Evolutionary conservation across 179 eudicot genomes (phyloP).

Genomic region (Actinidia arguta): DNA sequence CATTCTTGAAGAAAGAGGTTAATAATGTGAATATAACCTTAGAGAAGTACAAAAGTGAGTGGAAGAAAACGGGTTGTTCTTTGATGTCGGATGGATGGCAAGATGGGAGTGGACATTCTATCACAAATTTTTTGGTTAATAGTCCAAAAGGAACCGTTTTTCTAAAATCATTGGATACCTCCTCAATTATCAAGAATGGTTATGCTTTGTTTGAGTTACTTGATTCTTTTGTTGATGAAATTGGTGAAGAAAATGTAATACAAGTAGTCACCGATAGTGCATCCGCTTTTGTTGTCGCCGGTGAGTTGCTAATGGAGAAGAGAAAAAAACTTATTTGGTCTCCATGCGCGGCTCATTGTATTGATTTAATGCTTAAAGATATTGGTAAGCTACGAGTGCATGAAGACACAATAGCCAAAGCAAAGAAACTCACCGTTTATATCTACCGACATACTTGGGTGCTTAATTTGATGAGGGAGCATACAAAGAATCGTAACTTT

Average conservation of each 20-base stretch:
- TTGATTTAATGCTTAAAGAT: not conserved
- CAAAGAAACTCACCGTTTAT: not conserved
- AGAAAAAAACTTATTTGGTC: not conserved
- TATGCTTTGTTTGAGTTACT: not conserved
- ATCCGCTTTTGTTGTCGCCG: not conserved
- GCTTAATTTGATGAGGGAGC: not conserved
- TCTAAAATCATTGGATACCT: not conserved
- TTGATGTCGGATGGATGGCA: conserved; percentile 5
- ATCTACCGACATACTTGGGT: not conserved
- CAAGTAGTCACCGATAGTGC: conserved; percentile 12
- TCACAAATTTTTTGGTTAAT: not conserved
- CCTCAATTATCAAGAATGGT: not conserved
- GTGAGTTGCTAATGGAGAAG: not conserved
- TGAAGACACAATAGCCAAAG: not conserved
- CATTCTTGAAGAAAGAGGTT: conserved; percentile 2
- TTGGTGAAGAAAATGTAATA: not conserved
- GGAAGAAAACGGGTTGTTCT: not conserved
- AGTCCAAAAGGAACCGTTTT: not conserved
- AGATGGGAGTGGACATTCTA: not conserved
- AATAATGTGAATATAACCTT: not conserved
- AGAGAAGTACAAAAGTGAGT: not conserved
- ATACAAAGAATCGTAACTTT: not conserved
- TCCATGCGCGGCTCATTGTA: conserved; percentile 8
- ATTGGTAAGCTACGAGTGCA: not conserved
- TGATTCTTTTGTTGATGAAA: conserved; percentile 6